A percentile compares a stretch with the other conserved stretches of the same genome.
Evolutionary conservation across 2,329 filamentous ascomycete genomes (phyloP).

Genomic region (Aspergillus clavatus): DNA sequence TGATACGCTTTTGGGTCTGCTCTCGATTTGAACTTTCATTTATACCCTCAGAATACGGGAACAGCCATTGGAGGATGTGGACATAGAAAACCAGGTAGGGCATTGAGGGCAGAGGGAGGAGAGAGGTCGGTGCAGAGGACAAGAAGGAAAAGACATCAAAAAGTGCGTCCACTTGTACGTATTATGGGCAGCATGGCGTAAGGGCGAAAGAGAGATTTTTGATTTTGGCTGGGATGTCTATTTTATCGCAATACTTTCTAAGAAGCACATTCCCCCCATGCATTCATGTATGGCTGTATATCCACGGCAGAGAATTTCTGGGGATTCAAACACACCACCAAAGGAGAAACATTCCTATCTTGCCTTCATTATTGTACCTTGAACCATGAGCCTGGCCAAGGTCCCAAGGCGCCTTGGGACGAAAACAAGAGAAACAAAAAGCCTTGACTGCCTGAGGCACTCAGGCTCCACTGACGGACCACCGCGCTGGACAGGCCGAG

Average conservation of each 20-base stretch:
- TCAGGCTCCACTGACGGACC: not conserved
- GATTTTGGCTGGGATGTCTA: slow-evolving; percentile 15
- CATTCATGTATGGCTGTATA: not conserved
- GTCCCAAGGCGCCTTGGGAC: not conserved
- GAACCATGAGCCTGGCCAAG: not conserved
- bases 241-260: slow-evolving; percentile 8
- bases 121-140: slow-evolving; percentile 11
- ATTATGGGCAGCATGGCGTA: slow-evolving; percentile 39
- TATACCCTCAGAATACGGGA: not conserved
- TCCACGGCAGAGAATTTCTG: slow-evolving; percentile 5
- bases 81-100: slow-evolving; percentile 2
- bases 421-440: not conserved
- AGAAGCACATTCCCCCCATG: not conserved
- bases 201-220: slow-evolving; percentile 29
- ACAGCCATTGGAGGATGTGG: not conserved
- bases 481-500: slow-evolving; percentile 9
- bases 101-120: not conserved
- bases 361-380: not conserved
- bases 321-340: slow-evolving; percentile 2
- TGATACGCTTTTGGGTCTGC: not conserved
- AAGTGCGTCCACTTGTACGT: slow-evolving; percentile 26
- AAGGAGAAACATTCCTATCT: no score
- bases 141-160: slow-evolving; percentile 21
- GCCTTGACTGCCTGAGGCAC: not conserved
- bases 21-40: not conserved